phyloP scores from a whole-genome alignment of 2,329 filamentous ascomycete genomes.

The Didymosphaeria variabile region DNA sequence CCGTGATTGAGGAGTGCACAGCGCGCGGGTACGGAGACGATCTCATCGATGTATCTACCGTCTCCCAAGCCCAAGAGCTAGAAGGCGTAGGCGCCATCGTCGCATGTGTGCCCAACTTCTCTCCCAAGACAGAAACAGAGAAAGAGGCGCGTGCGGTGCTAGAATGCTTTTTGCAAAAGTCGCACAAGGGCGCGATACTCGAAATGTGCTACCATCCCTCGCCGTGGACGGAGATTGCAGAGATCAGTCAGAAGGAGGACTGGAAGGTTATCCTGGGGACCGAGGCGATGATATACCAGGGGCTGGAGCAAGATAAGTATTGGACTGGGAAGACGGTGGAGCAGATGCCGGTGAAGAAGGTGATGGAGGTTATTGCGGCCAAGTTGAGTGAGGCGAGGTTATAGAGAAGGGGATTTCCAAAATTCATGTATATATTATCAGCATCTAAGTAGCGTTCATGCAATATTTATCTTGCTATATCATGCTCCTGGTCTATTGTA shows the following conservation, averaged over 20 bases:
- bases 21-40: constrained; percentile 67
- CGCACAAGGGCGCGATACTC: constrained; percentile 72
- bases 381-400: constrained; percentile 35
- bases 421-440: constrained; percentile 12
- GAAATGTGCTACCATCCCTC: constrained; percentile 87
- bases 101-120: constrained; percentile 78
- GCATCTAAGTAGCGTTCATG: background rate
- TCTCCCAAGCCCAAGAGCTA: constrained; percentile 67
- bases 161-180: constrained; percentile 58
- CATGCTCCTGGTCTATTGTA: constrained; percentile 71
- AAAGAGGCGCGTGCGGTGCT: constrained; percentile 65
- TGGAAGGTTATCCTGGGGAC: constrained; percentile 81
- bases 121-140: constrained; percentile 72
- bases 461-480: constrained; percentile 29
- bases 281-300: constrained; percentile 80
- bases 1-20: constrained; percentile 71
- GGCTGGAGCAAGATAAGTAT: constrained; percentile 69
- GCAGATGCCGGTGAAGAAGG: constrained; percentile 67
- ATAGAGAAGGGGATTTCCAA: constrained; percentile 18
- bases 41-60: constrained; percentile 68
- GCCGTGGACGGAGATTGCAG: constrained; percentile 70
- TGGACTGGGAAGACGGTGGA: constrained; percentile 72
- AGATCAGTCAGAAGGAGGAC: constrained; percentile 66
- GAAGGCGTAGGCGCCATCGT: constrained; percentile 73
- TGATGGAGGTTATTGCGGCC: constrained; percentile 63